phyloP scores from a whole-genome alignment of 2,329 filamentous ascomycete species.

The Ophiocordyceps unilateralis region DNA sequence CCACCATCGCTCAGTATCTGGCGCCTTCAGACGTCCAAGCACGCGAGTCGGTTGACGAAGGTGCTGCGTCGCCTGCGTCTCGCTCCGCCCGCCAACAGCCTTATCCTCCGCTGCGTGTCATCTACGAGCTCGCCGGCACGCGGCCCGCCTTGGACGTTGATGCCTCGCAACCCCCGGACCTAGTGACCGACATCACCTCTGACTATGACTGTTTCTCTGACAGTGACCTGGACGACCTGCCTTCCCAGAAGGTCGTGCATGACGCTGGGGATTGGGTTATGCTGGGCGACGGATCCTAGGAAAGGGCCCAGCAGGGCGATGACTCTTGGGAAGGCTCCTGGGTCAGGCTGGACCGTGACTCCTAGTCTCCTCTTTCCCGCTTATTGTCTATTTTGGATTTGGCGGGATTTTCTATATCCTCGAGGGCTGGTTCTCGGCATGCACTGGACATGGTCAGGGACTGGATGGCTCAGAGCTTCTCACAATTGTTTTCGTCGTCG shows the following conservation, averaged over 20 bases:
- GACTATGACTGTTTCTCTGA: slow-evolving; percentile 21
- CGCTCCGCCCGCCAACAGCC: slow-evolving; percentile 2
- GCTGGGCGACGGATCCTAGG: slow-evolving; percentile 28
- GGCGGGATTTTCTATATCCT: background rate
- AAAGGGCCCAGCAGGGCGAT: slow-evolving; percentile 7
- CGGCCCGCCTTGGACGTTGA: slow-evolving; percentile 16
- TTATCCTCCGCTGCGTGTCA: slow-evolving; percentile 18
- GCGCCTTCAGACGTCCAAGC: slow-evolving; percentile 6
- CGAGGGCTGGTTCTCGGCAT: too few species aligned
- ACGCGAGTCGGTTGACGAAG: slow-evolving; percentile 4
- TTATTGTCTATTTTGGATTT: background rate
- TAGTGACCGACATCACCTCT: slow-evolving; percentile 15
- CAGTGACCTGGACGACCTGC: slow-evolving; percentile 15
- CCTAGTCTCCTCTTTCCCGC: background rate
- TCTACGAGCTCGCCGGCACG: slow-evolving; percentile 21
- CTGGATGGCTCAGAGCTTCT: background rate
- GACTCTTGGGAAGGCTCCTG: background rate
- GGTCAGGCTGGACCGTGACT: background rate
- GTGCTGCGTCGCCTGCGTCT: background rate
- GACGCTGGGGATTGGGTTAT: slow-evolving; percentile 21
- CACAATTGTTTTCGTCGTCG: too few species aligned
- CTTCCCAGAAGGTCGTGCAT: slow-evolving; percentile 13
- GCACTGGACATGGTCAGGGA: background rate
- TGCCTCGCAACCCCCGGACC: slow-evolving; percentile 17
- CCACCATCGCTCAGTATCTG: slow-evolving; percentile 20